Evolutionary conservation across 139 green algal genomes (phyloP).

Genomic region (Micractinium sp.): DNA sequence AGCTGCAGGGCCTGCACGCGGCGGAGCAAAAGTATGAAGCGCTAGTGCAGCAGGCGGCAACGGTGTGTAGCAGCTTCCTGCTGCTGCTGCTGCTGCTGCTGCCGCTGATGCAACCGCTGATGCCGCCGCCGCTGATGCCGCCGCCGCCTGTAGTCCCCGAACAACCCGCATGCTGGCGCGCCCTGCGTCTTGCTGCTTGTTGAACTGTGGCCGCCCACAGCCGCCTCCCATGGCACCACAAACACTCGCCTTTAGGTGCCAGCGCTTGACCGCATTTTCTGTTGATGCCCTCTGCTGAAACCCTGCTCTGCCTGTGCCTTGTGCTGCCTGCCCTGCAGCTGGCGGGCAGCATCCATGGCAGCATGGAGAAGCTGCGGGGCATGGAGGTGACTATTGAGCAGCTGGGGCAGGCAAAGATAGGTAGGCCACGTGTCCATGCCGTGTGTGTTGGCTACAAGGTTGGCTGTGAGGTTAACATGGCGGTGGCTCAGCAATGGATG

Average conservation of each 20-base stretch:
- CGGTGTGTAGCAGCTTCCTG: background rate
- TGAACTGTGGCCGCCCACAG: no score
- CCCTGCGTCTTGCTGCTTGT: background rate
- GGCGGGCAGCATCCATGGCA: background rate
- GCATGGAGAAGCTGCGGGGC: background rate
- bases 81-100: no score
- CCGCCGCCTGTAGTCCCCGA: no score
- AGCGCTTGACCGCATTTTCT: no score
- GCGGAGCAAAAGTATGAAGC: background rate
- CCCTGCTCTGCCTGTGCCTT: background rate
- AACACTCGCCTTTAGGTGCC: background rate
- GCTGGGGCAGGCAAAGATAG: background rate
- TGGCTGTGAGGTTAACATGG: no score
- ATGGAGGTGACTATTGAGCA: background rate
- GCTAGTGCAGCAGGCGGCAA: background rate
- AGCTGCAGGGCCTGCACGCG: background rate
- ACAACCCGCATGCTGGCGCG: background rate
- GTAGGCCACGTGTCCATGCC: background rate
- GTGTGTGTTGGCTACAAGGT: no score
- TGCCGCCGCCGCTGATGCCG: no score
- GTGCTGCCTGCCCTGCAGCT: background rate
- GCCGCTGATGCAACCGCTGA: no score
- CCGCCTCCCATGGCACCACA: background rate
- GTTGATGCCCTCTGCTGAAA: no score
- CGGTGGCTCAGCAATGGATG: background rate